Percentiles rank a stretch among this genome's conserved stretches.
These are phyloP conservation scores for Ascomycota sp. DNA, from an alignment of 2,329 filamentous ascomycete species.

Conservation along the genomic window DNA sequence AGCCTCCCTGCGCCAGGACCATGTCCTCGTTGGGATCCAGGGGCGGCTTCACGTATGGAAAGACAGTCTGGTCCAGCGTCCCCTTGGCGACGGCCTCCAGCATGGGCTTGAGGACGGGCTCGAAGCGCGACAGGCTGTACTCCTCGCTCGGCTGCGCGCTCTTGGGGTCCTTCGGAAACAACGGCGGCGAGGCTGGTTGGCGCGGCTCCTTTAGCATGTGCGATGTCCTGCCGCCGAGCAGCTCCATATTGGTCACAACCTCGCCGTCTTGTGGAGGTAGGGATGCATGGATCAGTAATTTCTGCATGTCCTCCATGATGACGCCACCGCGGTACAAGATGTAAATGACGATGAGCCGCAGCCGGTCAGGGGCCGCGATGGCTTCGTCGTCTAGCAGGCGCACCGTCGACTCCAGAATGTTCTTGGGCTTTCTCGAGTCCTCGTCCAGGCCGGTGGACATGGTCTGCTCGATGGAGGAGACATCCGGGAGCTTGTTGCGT, in stretches of 20 bases:
- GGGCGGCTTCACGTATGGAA: conserved; percentile 54
- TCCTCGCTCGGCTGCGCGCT: conserved; percentile 41
- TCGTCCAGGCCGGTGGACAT: conserved; percentile 84
- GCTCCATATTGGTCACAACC: conserved; percentile 53
- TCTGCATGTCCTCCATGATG: conserved; percentile 60
- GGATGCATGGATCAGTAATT: conserved; percentile 62
- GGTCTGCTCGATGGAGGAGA: conserved; percentile 74
- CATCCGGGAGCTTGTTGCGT: conserved; percentile 59
- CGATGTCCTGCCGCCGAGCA: conserved; percentile 55
- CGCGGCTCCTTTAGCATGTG: conserved; percentile 54
- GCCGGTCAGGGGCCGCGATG: conserved; percentile 47
- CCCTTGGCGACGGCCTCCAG: conserved; percentile 52
- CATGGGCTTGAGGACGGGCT: conserved; percentile 60
- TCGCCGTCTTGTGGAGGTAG: conserved; percentile 53
- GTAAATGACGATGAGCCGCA: conserved; percentile 71
- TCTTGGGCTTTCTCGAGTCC: conserved; percentile 76
- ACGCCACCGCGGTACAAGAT: conserved; percentile 70
- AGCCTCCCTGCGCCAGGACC: conserved; percentile 37
- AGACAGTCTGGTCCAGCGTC: conserved; percentile 39
- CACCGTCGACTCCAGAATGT: conserved; percentile 64
- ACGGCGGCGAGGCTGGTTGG: conserved; percentile 33
- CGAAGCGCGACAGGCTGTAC: conserved; percentile 68
- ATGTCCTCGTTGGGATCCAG: conserved; percentile 38
- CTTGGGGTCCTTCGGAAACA: conserved; percentile 48
- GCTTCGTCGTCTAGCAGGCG: conserved; percentile 70